phyloP scores from a whole-genome alignment of 2,329 filamentous ascomycete species.

The Scortechinia acanthostroma region DNA sequence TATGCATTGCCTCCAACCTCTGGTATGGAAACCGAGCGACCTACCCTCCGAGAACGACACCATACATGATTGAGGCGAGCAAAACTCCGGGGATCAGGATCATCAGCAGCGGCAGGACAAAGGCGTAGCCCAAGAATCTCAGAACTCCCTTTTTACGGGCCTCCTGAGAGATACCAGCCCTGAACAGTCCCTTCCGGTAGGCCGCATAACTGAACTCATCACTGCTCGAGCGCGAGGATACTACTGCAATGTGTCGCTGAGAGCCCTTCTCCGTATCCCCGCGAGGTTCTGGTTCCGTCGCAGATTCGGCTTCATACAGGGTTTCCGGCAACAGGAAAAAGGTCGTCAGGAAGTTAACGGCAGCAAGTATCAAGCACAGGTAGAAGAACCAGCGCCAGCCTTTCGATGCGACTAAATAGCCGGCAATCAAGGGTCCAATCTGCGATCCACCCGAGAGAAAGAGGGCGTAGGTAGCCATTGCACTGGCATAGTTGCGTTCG shows the following conservation, averaged over 20 bases:
- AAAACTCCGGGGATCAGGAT: conserved; percentile 12
- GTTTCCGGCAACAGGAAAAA: conserved; percentile 5
- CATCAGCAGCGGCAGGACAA: conserved; percentile 14
- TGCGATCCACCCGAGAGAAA: neutral
- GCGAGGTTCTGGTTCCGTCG: neutral
- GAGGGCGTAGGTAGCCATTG: neutral
- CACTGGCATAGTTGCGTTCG: neutral
- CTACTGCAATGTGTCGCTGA: neutral
- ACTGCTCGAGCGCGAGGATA: neutral
- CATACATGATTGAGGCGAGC: conserved; percentile 15
- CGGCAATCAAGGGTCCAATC: neutral
- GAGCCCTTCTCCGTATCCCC: neutral
- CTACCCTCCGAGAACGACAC: conserved; percentile 14
- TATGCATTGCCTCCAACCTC: too few relatives aligned
- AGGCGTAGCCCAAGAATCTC: conserved; percentile 8
- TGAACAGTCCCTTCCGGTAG: neutral
- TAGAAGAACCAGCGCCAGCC: neutral
- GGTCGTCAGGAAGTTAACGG: neutral
- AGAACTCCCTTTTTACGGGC: conserved; percentile 4
- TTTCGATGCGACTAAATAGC: neutral
- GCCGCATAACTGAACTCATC: neutral
- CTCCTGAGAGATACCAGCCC: neutral
- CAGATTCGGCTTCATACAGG: neutral
- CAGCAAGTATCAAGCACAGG: neutral
- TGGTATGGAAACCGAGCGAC: too few relatives aligned